These are phyloP conservation scores for Neoscytalidium dimidiatum DNA, from an alignment of 2,329 filamentous ascomycete species.

Conservation along the genomic window DNA sequence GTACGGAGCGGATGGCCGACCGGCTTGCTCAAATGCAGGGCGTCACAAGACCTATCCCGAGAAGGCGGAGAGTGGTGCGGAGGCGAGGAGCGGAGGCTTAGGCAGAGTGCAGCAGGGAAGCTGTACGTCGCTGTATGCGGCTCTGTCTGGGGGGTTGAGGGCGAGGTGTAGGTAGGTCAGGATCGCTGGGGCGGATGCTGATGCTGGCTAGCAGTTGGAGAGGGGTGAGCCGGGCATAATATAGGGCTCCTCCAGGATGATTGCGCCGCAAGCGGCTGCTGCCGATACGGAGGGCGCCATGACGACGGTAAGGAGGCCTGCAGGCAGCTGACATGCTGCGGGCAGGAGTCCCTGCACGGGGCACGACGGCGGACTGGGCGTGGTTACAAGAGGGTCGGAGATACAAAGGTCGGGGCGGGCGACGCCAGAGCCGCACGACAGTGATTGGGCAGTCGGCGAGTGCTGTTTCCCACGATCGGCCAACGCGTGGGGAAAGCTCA, in stretches of 20 bases:
- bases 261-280: not conserved
- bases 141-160: not conserved
- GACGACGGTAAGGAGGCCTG: not conserved
- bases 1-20: not conserved
- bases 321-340: slow-evolving; percentile 4
- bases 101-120: slow-evolving; percentile 1
- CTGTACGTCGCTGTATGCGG: slow-evolving; percentile 14
- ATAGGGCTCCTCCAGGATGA: not conserved
- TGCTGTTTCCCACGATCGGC: slow-evolving; percentile 10
- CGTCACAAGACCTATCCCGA: not conserved
- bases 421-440: slow-evolving; percentile 1
- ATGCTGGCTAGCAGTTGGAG: not conserved
- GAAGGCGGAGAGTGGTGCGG: not conserved
- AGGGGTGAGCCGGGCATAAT: slow-evolving; percentile 8
- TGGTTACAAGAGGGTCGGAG: not conserved
- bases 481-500: slow-evolving; percentile 8
- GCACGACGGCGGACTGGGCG: not conserved
- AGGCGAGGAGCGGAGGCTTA: not conserved
- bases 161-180: not conserved
- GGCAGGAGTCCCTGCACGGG: slow-evolving; percentile 4
- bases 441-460: not conserved
- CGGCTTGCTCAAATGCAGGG: not conserved
- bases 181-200: not conserved
- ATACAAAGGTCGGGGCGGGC: slow-evolving; percentile 6
- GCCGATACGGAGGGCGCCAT: not conserved